A percentile compares a stretch with the other conserved stretches of the same genome.
These are phyloP conservation scores for Diophrys appendiculata DNA, from an alignment of 73 alveolate species.

Conservation along the genomic window DNA sequence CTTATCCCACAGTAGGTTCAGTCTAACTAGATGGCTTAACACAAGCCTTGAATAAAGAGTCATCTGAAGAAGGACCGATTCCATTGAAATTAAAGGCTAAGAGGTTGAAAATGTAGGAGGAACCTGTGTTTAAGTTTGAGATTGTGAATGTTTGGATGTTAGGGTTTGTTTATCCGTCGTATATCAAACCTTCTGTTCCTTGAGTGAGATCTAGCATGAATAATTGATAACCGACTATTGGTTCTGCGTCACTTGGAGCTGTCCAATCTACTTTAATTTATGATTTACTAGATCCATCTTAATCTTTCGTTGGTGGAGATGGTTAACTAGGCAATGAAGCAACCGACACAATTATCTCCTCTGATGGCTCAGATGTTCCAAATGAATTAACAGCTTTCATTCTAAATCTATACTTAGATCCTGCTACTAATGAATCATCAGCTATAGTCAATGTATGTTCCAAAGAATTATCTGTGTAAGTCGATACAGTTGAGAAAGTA, in stretches of 20 bases:
- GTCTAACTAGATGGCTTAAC: conserved; percentile 24
- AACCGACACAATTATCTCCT: conserved; percentile 42
- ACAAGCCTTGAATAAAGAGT: conserved; percentile 45
- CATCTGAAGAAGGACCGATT: conserved; percentile 35
- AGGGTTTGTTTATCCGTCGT: conserved; percentile 36
- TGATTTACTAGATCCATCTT: conserved; percentile 28
- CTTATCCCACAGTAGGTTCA: conserved; percentile 24
- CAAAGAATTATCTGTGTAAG: conserved; percentile 30
- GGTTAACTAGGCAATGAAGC: conserved; percentile 61
- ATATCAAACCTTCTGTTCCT: conserved; percentile 52
- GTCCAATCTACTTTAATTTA: conserved; percentile 48
- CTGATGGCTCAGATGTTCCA: conserved; percentile 35
- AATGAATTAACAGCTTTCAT: conserved; percentile 29
- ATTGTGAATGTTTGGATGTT: conserved; percentile 46
- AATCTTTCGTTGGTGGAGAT: conserved; percentile 42
- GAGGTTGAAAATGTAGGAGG: conserved; percentile 40
- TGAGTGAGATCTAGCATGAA: conserved; percentile 27
- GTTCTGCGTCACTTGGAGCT: conserved; percentile 42
- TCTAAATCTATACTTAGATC: conserved; percentile 39
- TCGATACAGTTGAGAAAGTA: not conserved
- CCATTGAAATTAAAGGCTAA: conserved; percentile 52
- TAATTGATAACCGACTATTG: conserved; percentile 38
- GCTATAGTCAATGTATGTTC: conserved; percentile 11
- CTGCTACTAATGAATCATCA: conserved; percentile 25
- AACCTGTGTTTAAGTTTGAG: conserved; percentile 24